phyloP scores from a whole-genome alignment of 345 rosid species.

The Acer yangbiense region DNA sequence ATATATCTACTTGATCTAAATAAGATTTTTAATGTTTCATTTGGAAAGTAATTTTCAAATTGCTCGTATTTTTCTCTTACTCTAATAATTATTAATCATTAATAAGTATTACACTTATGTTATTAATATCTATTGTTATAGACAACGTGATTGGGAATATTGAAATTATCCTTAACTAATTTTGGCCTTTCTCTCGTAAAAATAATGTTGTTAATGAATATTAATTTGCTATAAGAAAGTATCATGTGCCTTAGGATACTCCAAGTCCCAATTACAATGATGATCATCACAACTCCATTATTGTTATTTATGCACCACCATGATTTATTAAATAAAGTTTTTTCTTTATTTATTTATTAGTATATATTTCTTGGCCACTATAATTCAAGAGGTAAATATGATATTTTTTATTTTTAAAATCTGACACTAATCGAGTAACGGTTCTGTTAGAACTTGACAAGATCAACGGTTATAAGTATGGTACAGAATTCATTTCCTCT shows the following conservation, averaged over 20 bases:
- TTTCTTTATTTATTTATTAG: neutral
- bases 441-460: no score
- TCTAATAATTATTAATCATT: no score
- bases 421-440: no score
- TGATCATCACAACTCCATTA: neutral
- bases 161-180: constrained; percentile 2
- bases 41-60: no score
- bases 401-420: no score
- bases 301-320: neutral
- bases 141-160: constrained; percentile 3
- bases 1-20: no score
- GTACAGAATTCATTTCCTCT: no score
- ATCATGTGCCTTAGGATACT: constrained; percentile 8
- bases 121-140: neutral
- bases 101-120: no score
- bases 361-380: neutral
- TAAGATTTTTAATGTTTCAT: no score
- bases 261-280: constrained; percentile 16
- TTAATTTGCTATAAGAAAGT: neutral
- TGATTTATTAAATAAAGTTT: neutral
- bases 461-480: no score
- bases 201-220: neutral
- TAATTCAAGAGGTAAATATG: no score
- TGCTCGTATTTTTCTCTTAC: no score
- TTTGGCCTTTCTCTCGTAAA: neutral